Percentiles rank a stretch among this genome's conserved stretches.
Evolutionary conservation across 331 rosid genomes (phyloP).

Genomic region (Rosa hybrid): DNA sequence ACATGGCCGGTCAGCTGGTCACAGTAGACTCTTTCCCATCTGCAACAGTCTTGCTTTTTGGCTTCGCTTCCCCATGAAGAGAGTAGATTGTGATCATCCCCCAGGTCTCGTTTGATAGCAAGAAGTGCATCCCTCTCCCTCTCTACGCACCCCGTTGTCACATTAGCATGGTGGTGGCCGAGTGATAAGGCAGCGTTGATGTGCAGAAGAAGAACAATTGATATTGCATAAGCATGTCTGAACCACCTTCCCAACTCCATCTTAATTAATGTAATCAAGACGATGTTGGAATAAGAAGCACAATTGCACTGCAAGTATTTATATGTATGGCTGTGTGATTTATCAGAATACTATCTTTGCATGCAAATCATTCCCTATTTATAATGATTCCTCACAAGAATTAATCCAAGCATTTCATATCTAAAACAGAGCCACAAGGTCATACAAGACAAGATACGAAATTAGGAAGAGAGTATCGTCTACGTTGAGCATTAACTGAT

Average conservation of each 20-base stretch:
- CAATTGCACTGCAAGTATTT: background rate
- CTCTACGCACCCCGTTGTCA: background rate
- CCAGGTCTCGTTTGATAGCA: background rate
- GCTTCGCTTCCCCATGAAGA: conserved; percentile 16
- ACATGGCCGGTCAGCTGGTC: conserved; percentile 7
- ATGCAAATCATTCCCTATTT: background rate
- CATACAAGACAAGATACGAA: no score
- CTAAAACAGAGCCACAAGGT: background rate
- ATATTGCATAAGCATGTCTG: background rate
- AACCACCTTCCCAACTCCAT: conserved; percentile 5
- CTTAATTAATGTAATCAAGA: background rate
- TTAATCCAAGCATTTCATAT: background rate
- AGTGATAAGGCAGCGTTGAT: background rate
- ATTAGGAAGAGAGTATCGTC: no score
- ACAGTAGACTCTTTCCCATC: conserved; percentile 37
- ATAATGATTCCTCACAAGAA: background rate
- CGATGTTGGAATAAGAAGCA: background rate
- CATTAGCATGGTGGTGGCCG: background rate
- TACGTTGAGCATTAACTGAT: background rate
- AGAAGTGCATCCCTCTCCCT: conserved; percentile 13
- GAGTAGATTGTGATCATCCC: background rate
- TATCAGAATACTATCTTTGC: background rate
- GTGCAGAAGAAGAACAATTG: background rate
- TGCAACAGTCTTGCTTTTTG: background rate
- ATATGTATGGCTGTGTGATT: background rate